These are phyloP conservation scores for Ampelocalamus luodianensis DNA, from an alignment of 176 grass and related monocot species.

Conservation along the genomic window DNA sequence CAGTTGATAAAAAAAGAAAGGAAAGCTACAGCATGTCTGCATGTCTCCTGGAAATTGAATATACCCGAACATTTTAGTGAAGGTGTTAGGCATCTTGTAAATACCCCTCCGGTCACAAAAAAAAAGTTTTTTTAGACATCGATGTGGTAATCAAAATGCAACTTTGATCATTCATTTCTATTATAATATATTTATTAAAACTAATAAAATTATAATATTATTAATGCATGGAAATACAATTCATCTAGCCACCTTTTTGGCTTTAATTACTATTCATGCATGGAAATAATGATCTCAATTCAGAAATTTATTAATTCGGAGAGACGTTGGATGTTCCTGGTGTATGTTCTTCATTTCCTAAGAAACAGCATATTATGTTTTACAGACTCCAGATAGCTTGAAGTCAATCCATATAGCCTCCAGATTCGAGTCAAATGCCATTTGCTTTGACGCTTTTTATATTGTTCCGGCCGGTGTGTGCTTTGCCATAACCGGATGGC, in stretches of 20 bases:
- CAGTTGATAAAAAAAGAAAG: not conserved
- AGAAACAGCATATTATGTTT: too few species aligned
- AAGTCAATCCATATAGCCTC: too few species aligned
- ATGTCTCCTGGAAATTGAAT: not conserved
- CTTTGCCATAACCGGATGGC: too few species aligned
- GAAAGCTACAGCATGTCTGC: slow-evolving; percentile 14
- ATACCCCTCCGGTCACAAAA: not conserved
- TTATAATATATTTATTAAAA: too few species aligned
- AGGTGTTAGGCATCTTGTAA: slow-evolving; percentile 19
- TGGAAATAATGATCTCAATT: slow-evolving; percentile 1
- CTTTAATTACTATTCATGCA: not conserved
- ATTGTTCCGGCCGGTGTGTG: too few species aligned
- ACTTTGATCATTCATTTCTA: too few species aligned
- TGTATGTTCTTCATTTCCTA: too few species aligned
- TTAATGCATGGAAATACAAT: not conserved
- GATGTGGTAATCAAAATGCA: too few species aligned
- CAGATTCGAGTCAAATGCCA: too few species aligned
- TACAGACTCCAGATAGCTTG: too few species aligned
- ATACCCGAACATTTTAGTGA: not conserved
- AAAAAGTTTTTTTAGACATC: too few species aligned
- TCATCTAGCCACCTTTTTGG: not conserved
- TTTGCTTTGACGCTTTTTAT: too few species aligned
- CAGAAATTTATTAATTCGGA: not conserved
- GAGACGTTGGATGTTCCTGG: not conserved
- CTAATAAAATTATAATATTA: not conserved